Evolutionary conservation across 768 basidiomycete genomes (phyloP).

Genomic region (Pisolithus albus): DNA sequence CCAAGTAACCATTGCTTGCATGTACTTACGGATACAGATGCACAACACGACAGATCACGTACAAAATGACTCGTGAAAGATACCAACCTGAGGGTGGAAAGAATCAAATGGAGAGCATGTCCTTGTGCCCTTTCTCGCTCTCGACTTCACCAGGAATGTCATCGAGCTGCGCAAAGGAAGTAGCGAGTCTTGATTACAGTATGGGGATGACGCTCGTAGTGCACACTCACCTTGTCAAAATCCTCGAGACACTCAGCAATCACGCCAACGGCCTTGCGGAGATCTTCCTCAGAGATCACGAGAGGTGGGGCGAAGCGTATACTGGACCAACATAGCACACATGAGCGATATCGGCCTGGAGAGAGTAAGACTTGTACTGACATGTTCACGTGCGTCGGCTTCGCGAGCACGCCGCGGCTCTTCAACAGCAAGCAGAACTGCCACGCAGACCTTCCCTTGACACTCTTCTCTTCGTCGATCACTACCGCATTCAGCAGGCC

Average conservation of each 20-base stretch:
- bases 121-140: conserved; percentile 53
- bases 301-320: conserved; percentile 96
- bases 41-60: no score
- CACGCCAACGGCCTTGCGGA: conserved; percentile 65
- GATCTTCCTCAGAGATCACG: conserved; percentile 85
- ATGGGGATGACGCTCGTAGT: background rate
- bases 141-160: conserved; percentile 60
- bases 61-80: no score
- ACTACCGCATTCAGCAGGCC: conserved; percentile 92
- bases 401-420: conserved; percentile 86
- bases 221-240: conserved; percentile 62
- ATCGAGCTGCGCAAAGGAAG: conserved; percentile 33
- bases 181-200: background rate
- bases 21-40: no score
- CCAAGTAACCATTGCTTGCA: no score
- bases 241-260: conserved; percentile 75
- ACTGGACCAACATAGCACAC: conserved; percentile 33
- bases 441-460: conserved; percentile 84
- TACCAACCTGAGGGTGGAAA: no score
- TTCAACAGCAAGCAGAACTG: conserved; percentile 90
- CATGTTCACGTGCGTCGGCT: conserved; percentile 95
- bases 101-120: conserved; percentile 22
- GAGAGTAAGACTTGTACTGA: conserved; percentile 34
- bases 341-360: conserved; percentile 1
- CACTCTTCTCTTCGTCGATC: conserved; percentile 77